Conservation (phyloP, 1,284 basidiomycete species). For the Moesziomyces sp. region DNA sequence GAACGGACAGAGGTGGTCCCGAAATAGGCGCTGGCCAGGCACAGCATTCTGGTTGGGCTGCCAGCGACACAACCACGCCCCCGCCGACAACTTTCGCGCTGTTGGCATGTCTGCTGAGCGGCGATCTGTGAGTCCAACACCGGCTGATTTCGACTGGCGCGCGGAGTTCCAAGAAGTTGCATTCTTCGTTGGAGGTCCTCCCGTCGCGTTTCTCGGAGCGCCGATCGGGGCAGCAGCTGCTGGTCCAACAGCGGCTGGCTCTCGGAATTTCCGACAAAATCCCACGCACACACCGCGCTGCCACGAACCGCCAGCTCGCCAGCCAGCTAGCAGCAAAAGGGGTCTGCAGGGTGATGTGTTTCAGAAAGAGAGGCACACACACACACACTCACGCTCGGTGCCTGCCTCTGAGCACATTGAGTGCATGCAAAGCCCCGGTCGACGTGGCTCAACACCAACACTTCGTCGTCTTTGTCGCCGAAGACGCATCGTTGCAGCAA, state of each 20-base stretch:
- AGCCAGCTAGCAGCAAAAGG: not conserved
- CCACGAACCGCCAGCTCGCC: not conserved
- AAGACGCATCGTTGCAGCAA: not conserved
- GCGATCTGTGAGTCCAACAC: not conserved
- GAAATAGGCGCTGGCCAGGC: too few species aligned
- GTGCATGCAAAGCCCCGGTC: too few species aligned
- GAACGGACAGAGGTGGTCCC: not conserved
- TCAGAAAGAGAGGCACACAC: too few species aligned
- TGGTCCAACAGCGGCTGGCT: not conserved
- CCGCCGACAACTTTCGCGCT: too few species aligned
- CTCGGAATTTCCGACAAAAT: not conserved
- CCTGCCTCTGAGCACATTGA: too few species aligned
- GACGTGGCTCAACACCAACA: not conserved
- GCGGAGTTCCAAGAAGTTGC: constrained; percentile 13
- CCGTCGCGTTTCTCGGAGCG: not conserved
- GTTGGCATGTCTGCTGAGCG: too few species aligned
- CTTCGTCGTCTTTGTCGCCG: not conserved
- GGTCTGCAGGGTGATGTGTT: not conserved
- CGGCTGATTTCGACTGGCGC: constrained; percentile 2
- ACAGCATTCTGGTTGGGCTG: too few species aligned
- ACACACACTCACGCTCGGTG: not conserved
- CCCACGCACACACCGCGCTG: not conserved
- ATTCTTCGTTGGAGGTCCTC: not conserved
- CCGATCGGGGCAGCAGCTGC: not conserved
- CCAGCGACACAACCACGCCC: too few species aligned